Conservation (phyloP, 345 rosid species). For the Litchi chinensis region DNA sequence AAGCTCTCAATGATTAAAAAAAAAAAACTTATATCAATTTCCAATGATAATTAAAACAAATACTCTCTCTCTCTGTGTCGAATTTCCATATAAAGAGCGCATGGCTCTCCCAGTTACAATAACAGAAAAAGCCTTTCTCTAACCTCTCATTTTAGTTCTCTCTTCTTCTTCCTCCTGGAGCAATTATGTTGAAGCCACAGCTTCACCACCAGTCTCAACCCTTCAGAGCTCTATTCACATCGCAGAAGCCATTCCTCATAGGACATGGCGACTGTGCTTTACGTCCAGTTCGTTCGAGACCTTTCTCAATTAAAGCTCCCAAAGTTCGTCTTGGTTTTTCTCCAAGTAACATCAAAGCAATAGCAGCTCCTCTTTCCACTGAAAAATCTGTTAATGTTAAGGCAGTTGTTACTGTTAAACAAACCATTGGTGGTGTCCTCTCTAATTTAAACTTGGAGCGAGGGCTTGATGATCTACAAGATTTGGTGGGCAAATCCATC, state of each 20-base stretch:
- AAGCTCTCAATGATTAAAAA: too few species aligned
- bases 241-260: conserved; percentile 35
- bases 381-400: conserved; percentile 25
- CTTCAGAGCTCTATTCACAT: conserved; percentile 9
- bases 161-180: neutral
- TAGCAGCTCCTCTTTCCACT: neutral
- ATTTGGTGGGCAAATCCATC: conserved; percentile 48
- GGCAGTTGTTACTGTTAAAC: conserved; percentile 39
- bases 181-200: conserved; percentile 40
- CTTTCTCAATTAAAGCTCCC: neutral
- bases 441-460: conserved; percentile 31
- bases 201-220: conserved; percentile 22
- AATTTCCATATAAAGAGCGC: neutral
- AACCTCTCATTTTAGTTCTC: neutral
- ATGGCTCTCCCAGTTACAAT: neutral
- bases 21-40: neutral
- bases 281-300: conserved; percentile 3
- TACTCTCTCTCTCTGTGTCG: too few species aligned
- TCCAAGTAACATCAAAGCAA: conserved; percentile 21
- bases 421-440: conserved; percentile 29
- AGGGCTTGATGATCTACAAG: conserved; percentile 46
- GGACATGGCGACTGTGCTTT: conserved; percentile 26
- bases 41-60: too few species aligned
- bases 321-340: conserved; percentile 15
- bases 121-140: neutral